Evolutionary conservation across 2,329 filamentous ascomycete species (phyloP).

Genomic region (Knoxdaviesia capensis): DNA sequence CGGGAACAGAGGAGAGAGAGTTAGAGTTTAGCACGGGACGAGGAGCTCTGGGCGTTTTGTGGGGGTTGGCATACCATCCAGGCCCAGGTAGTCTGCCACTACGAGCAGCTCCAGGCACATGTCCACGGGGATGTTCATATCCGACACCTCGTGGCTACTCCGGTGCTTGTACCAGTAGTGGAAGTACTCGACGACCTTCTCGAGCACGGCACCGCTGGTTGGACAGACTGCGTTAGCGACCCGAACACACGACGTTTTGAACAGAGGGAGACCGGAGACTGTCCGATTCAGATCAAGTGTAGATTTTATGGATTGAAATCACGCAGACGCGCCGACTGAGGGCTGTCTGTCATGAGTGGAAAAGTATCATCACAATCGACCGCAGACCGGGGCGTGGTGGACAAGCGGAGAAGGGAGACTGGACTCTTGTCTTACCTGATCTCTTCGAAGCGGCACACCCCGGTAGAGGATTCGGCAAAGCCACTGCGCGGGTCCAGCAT

Average conservation of each 20-base stretch:
- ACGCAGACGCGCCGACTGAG: conserved; percentile 3
- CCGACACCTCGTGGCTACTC: conserved; percentile 50
- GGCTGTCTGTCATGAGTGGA: conserved; percentile 4
- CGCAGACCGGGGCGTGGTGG: too few relatives aligned
- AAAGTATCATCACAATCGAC: too few relatives aligned
- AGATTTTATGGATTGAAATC: conserved; percentile 2
- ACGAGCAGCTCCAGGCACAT: conserved; percentile 59
- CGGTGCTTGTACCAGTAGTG: conserved; percentile 63
- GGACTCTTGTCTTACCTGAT: conserved; percentile 4
- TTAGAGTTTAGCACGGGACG: conserved; percentile 1
- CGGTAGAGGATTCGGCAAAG: conserved; percentile 5
- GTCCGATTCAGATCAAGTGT: conserved; percentile 5
- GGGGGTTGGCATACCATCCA: conserved; percentile 21
- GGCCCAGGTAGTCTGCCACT: conserved; percentile 55
- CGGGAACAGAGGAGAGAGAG: neutral
- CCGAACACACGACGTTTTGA: neutral
- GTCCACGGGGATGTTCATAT: conserved; percentile 65
- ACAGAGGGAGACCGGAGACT: neutral
- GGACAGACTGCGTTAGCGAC: too few relatives aligned
- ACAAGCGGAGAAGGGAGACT: neutral
- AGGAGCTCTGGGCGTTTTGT: conserved; percentile 13
- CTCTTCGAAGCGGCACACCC: conserved; percentile 6
- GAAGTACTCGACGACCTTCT: conserved; percentile 68
- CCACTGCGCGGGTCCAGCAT: conserved; percentile 52
- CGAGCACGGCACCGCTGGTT: conserved; percentile 47